Evolutionary conservation across 2,329 filamentous ascomycete genomes (phyloP).

Genomic region (Pseudocercospora cruenta): DNA sequence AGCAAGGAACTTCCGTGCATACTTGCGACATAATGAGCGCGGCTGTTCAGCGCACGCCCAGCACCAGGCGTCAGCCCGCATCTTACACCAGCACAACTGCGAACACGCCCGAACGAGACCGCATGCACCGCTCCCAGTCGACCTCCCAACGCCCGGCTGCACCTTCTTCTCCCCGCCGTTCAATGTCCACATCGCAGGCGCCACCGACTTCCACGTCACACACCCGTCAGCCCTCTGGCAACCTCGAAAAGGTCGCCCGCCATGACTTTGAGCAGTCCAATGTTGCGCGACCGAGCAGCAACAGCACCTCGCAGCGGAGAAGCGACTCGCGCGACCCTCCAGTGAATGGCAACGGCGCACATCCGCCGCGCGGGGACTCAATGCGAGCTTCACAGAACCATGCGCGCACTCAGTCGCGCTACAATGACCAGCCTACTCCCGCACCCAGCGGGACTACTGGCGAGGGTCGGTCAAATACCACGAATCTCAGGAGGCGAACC

Average conservation of each 20-base stretch:
- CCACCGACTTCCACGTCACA: slow-evolving; percentile 30
- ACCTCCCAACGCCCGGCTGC: slow-evolving; percentile 37
- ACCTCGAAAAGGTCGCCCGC: slow-evolving; percentile 60
- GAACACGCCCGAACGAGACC: slow-evolving; percentile 52
- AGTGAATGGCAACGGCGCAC: slow-evolving; percentile 41
- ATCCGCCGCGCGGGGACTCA: slow-evolving; percentile 53
- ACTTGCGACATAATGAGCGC: slow-evolving; percentile 7
- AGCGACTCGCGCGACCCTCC: slow-evolving; percentile 58
- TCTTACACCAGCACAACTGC: slow-evolving; percentile 47
- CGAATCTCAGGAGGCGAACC: slow-evolving; percentile 63
- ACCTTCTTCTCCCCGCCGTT: slow-evolving; percentile 40
- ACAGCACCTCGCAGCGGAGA: slow-evolving; percentile 56
- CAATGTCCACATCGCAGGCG: slow-evolving; percentile 41
- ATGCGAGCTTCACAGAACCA: slow-evolving; percentile 51
- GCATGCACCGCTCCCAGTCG: slow-evolving; percentile 47
- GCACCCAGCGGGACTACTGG: slow-evolving; percentile 34
- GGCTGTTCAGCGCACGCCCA: slow-evolving; percentile 47
- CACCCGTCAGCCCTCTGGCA: slow-evolving; percentile 48
- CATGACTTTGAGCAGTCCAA: slow-evolving; percentile 75
- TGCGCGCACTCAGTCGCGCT: slow-evolving; percentile 43
- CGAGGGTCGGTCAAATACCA: slow-evolving; percentile 25
- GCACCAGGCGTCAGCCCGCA: slow-evolving; percentile 49
- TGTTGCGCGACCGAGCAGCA: slow-evolving; percentile 57
- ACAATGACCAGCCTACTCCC: slow-evolving; percentile 46
- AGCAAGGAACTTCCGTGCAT: neutral